Conservation (phyloP, 164 flowering plant genomes). For the Tinospora cordifolia region DNA sequence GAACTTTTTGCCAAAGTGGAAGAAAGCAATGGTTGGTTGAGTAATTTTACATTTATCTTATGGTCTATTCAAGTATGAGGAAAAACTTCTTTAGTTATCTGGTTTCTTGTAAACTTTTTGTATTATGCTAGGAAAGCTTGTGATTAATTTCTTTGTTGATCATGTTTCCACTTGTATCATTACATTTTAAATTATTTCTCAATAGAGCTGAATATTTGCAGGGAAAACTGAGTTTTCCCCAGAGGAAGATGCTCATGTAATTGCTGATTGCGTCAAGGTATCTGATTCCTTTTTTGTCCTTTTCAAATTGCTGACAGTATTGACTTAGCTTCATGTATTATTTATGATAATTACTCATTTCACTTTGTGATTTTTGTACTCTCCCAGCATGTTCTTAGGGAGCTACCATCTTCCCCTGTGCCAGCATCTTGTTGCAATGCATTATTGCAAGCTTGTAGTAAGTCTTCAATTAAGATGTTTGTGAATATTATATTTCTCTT, state of each 20-base stretch:
- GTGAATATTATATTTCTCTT: background rate
- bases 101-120: no score
- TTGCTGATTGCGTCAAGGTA: conserved; percentile 96
- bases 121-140: background rate
- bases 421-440: conserved; percentile 97
- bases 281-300: conserved; percentile 8
- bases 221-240: conserved; percentile 76
- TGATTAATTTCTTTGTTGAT: background rate
- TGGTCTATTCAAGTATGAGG: background rate
- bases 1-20: no score
- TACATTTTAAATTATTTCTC: conserved; percentile 6
- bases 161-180: conserved; percentile 1
- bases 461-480: conserved; percentile 24
- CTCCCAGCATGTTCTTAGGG: conserved; percentile 72
- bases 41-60: no score
- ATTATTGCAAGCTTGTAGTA: conserved; percentile 76
- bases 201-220: conserved; percentile 22
- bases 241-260: conserved; percentile 85
- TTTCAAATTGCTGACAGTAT: background rate
- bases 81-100: background rate
- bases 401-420: conserved; percentile 93
- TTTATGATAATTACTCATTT: conserved; percentile 4
- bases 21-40: no score
- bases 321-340: conserved; percentile 3
- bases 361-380: conserved; percentile 7